Base-by-base conservation (phyloP, 164 flowering plant genomes). In the Malania oleifera region DNA sequence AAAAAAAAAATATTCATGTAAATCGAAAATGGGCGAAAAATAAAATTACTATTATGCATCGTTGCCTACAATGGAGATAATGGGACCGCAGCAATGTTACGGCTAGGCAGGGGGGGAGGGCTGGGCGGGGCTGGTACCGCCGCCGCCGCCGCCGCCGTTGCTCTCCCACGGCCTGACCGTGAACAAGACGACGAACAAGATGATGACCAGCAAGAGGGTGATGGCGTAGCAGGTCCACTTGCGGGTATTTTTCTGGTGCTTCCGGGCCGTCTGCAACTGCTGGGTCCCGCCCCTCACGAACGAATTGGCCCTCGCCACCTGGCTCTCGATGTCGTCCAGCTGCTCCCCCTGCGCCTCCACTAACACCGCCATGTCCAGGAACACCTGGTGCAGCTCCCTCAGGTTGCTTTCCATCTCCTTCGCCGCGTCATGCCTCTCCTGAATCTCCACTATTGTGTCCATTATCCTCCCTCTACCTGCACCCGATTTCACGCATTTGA, bases 361-460 rank as follows among this genome's bases (percentile, higher is more conserved):
- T 71, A 83, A 19, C 5, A 83, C 86, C 0, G 83, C 73, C 85
- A 83, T 80, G 70, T 83, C 88, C 66, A 81, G 5, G 60, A 85
- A 85, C 58, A 79, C 82, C 53, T 82, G 91, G 52, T 82, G 87
- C 55, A 82, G 63, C 66, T 85, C 86, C 60, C 53, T 52, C 54
- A 81, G 64, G 52, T 77, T 77, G 68, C 65, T 80, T 73, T 83
- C 88, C 63, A 85, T 72, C 18, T 83, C 86, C 53, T 70, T 78
- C 7, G 72, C 85, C 0, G 80, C 83, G n/a, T 75, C 86, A 46
- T 78, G 83, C 68, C 91, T 72, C 52, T 85, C 91, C 52, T 76
- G 80, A 11, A 83, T 80, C 76, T 85, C 88, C 25, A 54, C 48
- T 11, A 83, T 76, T 1, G 84, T 83, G 63, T 83, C 85, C 68